Evolutionary conservation across 176 grass and related monocot genomes (phyloP).

Genomic region (Musa troglodytarum): DNA sequence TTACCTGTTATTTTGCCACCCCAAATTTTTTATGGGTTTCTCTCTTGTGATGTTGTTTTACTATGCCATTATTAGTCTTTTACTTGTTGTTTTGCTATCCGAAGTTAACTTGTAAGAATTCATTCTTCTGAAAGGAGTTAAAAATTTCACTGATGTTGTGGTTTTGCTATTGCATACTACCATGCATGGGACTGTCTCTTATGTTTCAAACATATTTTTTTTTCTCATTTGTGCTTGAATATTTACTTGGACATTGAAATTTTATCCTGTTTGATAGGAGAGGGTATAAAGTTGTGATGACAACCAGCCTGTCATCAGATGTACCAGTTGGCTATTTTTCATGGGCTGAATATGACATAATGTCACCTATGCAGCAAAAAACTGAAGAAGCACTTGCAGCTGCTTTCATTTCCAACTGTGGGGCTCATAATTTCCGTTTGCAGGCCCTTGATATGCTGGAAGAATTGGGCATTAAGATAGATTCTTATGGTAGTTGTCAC

Average conservation of each 20-base stretch:
- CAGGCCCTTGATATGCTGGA: conserved; percentile 87
- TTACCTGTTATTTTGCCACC: neutral
- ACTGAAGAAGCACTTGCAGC: conserved; percentile 73
- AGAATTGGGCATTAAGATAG: conserved; percentile 68
- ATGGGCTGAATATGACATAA: conserved; percentile 96
- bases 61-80: neutral
- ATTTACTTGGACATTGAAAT: neutral
- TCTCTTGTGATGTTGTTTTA: neutral
- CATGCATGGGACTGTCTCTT: neutral
- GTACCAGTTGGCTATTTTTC: conserved; percentile 97
- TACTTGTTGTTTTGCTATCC: neutral
- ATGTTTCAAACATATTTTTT: neutral
- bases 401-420: conserved; percentile 98
- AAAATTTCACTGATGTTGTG: neutral
- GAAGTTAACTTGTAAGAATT: too few relatives aligned
- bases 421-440: conserved; percentile 87
- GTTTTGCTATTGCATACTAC: neutral
- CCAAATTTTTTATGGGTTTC: neutral
- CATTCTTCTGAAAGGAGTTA: too few relatives aligned
- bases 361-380: conserved; percentile 68
- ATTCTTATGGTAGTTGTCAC: conserved; percentile 98
- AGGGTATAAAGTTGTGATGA: conserved; percentile 92
- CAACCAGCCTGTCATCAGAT: conserved; percentile 88
- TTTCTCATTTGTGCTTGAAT: neutral
- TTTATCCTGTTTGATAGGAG: conserved; percentile 34